A percentile compares a stretch with the other conserved stretches of the same genome.
phyloP scores from a whole-genome alignment of 257 asterid species.

The Cinchona pubescens region DNA sequence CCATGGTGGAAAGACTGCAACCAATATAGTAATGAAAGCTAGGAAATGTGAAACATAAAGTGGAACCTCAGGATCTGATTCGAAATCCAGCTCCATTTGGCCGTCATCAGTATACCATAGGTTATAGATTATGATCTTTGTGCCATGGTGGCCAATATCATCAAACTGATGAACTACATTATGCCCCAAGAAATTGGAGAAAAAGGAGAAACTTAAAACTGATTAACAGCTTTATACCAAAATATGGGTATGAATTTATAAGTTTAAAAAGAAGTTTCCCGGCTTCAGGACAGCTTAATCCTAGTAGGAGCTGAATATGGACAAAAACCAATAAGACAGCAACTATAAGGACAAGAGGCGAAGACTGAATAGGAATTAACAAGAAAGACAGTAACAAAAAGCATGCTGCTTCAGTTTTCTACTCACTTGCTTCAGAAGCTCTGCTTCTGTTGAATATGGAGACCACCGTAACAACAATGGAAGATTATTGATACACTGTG shows the following conservation, averaged over 20 bases:
- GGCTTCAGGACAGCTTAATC: not conserved
- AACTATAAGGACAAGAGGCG: not conserved
- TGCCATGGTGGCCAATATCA: slow-evolving; percentile 75
- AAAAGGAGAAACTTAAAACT: not conserved
- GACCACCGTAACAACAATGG: slow-evolving; percentile 75
- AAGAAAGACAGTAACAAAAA: slow-evolving; percentile 1
- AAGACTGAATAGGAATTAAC: not conserved
- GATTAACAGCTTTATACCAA: not conserved
- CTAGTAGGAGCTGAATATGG: not conserved
- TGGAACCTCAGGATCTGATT: slow-evolving; percentile 70
- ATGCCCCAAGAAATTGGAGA: slow-evolving; percentile 14
- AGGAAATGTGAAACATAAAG: slow-evolving; percentile 19
- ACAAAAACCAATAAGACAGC: not conserved
- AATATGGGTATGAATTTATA: not conserved
- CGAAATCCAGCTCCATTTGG: slow-evolving; percentile 79
- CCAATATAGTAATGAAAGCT: slow-evolving; percentile 13
- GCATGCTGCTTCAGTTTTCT: slow-evolving; percentile 16
- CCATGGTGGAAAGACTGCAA: slow-evolving; percentile 11
- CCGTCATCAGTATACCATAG: slow-evolving; percentile 79
- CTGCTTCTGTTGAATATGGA: slow-evolving; percentile 67
- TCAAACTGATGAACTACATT: no score
- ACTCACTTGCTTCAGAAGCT: slow-evolving; percentile 79
- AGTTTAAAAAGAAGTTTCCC: not conserved
- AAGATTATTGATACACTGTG: slow-evolving; percentile 52
- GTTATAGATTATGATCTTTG: slow-evolving; percentile 68